Evolutionary conservation across 768 basidiomycete genomes (phyloP).

Genomic region (Calocera viscosa): DNA sequence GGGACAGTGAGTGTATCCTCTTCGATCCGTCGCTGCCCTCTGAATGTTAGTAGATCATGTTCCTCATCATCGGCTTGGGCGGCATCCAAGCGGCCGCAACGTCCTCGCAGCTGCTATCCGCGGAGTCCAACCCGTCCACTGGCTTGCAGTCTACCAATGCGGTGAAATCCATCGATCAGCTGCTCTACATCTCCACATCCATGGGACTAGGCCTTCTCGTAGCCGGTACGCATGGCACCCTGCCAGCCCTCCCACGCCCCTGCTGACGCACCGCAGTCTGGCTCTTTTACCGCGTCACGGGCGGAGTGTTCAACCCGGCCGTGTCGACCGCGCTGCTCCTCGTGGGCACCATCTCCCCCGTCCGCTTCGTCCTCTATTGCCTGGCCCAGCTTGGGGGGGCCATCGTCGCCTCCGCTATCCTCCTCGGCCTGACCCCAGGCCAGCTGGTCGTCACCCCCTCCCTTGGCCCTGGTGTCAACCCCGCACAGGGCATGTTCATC

Average conservation of each 20-base stretch:
- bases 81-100: constrained; percentile 45
- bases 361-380: constrained; percentile 46
- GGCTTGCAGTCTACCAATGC: constrained; percentile 15
- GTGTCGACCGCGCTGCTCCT: constrained; percentile 49
- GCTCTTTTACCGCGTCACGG: constrained; percentile 30
- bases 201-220: constrained; percentile 53
- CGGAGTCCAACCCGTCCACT: constrained; percentile 25
- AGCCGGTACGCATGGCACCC: constrained; percentile 31
- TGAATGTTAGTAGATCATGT: constrained; percentile 25
- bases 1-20: constrained; percentile 13
- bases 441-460: constrained; percentile 39
- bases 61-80: constrained; percentile 53
- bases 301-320: constrained; percentile 55
- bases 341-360: constrained; percentile 41
- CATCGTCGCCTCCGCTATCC: constrained; percentile 45
- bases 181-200: constrained; percentile 45
- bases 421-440: constrained; percentile 44
- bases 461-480: constrained; percentile 36
- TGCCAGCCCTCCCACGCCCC: constrained; percentile 8
- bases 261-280: not conserved
- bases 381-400: constrained; percentile 45
- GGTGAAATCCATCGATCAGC: constrained; percentile 28
- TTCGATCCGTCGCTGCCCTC: not conserved
- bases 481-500: constrained; percentile 51
- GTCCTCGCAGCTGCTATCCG: not conserved